These are phyloP conservation scores for Fomes fomentarius DNA, from an alignment of 1,284 basidiomycete genomes.

Conservation along the genomic window DNA sequence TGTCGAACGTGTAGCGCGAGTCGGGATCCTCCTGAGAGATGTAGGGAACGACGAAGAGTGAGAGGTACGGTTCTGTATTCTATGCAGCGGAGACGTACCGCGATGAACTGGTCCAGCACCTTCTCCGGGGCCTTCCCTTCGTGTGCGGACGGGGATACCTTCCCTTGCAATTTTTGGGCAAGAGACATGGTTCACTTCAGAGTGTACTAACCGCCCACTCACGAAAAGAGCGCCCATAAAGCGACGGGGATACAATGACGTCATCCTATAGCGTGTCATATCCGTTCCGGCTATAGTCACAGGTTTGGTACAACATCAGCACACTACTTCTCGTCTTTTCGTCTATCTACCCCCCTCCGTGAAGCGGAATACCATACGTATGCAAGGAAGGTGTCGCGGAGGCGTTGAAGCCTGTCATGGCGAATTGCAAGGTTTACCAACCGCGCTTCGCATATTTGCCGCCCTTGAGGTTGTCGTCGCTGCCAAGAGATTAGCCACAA, in stretches of 20 bases:
- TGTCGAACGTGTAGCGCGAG: constrained; percentile 62
- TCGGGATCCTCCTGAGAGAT: constrained; percentile 51
- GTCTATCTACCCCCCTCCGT: not conserved
- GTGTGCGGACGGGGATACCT: constrained; percentile 18
- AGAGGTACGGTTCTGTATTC: no score
- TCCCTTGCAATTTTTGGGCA: constrained; percentile 31
- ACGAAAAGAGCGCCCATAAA: constrained; percentile 1
- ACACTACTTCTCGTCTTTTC: not conserved
- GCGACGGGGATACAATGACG: constrained; percentile 17
- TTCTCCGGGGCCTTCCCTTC: constrained; percentile 26
- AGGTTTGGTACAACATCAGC: constrained; percentile 4
- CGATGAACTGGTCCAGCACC: constrained; percentile 34
- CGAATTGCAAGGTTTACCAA: constrained; percentile 44
- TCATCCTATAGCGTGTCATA: constrained; percentile 6
- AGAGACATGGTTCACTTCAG: constrained; percentile 25
- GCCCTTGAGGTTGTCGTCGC: constrained; percentile 66
- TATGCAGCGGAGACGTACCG: constrained; percentile 26
- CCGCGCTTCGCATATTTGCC: constrained; percentile 57
- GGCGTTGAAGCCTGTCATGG: no score
- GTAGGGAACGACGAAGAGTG: not conserved
- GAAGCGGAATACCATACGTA: no score
- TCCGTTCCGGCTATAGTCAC: constrained; percentile 12
- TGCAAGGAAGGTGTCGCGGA: no score
- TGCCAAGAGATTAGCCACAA: constrained; percentile 30
- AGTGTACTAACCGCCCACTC: not conserved